Evolutionary conservation across 192 early-diverging fungal species (phyloP), one percentile per base, ranked within the genome.

Genomic region (Backusella sp.): DNA sequence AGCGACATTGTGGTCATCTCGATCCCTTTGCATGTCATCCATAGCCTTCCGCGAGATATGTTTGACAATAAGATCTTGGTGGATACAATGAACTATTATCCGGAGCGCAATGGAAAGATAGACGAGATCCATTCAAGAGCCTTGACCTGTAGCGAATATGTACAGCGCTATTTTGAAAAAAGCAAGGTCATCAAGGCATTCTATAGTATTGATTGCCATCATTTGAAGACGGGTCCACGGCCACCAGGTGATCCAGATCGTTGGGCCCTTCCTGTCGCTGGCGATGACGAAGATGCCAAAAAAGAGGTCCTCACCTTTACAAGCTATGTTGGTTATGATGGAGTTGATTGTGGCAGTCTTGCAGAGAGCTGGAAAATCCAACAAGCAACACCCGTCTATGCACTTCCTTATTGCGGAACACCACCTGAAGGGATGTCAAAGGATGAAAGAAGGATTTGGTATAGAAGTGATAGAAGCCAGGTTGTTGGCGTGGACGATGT

Each of bases 151-250:
- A 62, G 56, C 28, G 56, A 62, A 62, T 62, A 62, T 14, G 56
- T 62, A 28, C 56, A 62, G 12, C 56, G 56, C n/a, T 62, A 62
- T 26, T 62, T 62, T 62, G 56, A 62, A 62, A 62, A 62, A 11
- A 62, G 56, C n/a, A 62, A 28, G 12, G 23, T 62, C 23, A 62
- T 62, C 2, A 62, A 62, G 23, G 56, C 56, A 1, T 62, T 62
- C 12, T 62, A 62, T 62, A 62, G 56, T 62, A 62, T 62, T 28
- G 56, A 62, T 26, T 62, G 56, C 28, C 56, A 62, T 62, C 56
- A 62, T n/a, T 62, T 62, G 26, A 62, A 62, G 23, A 62, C 56
- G 2, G 56, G 56, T 4, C 23, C 56, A 23, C 21, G 26, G 4
- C 23, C 23, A 14, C 56, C 23, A 62, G 9, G 26, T 28, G 56